Base-by-base conservation (phyloP, 208 protist species). In the Trypanosoma platydactyli region DNA sequence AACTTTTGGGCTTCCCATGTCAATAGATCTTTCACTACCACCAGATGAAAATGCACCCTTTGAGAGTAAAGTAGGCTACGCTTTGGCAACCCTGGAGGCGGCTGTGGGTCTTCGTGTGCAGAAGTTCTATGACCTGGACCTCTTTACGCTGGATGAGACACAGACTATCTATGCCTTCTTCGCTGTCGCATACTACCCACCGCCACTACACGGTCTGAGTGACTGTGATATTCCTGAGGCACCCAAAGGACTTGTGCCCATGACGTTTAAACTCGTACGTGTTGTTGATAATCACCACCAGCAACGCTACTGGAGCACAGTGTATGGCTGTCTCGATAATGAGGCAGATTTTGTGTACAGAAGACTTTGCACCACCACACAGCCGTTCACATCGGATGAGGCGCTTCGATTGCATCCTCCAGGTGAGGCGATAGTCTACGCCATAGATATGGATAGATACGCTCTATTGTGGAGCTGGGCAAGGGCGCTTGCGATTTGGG, bases 91-190 rank as follows among this genome's bases (percentile, higher is more conserved):
- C 2, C 25, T 80, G 16, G 68, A 80, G 58, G 57, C 48, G 16
- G 70, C 75, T 18, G 59, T 69, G 1, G 75, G 75, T 15, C 16
- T 71, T 9, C 30, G 30, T 7, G 50, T 80, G 50, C 9, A 68
- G 42, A 29, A 71, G 27, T 76, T 80, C 42, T 80, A 76, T 51
- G 75, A 80, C 44, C 29, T 63, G n/a, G 75, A 80, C 20, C 46
- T 80, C 20, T 62, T 77, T 46, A 20, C 41, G 44, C 35, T 77
- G 24, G 38, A 80, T 67, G 70, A 80, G 38, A 42, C 64, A 20
- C 63, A 62, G 15, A 44, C 42, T 29, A 64, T 68, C 35, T 45
- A 57, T 12, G 63, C 70, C 29, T 61, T 70, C 42, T 76, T 76
- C 55, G 70, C 70, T 22, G 70, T 76, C 16, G 45, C 55, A n/a